Percentiles rank a stretch among this genome's conserved stretches.
These are phyloP conservation scores for Saccharomycopsis sp. DNA, from an alignment of 805 yeast species.

Conservation along the genomic window DNA sequence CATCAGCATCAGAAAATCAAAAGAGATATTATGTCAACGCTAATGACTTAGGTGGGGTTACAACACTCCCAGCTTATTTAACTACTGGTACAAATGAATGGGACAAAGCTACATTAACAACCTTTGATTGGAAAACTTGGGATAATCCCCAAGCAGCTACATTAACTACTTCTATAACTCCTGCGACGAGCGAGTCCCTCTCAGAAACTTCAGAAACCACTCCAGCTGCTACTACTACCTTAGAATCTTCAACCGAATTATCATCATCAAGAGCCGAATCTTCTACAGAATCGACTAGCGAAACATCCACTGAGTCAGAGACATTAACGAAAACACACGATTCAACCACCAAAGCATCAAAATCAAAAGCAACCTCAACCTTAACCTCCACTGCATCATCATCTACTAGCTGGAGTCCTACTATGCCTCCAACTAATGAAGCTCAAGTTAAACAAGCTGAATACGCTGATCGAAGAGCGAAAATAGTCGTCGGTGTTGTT, in stretches of 20 bases:
- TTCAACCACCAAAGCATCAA: background rate
- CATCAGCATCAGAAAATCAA: too few relatives aligned
- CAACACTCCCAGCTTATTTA: constrained; percentile 18
- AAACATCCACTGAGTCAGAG: background rate
- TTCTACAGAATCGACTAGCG: background rate
- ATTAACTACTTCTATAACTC: background rate
- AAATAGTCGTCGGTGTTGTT: constrained; percentile 20
- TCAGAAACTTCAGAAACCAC: background rate
- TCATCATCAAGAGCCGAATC: background rate
- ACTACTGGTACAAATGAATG: constrained; percentile 21
- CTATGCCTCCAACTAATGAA: background rate
- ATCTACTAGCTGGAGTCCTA: constrained; percentile 6
- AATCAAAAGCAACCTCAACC: background rate
- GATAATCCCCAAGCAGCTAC: constrained; percentile 10
- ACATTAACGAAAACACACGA: background rate
- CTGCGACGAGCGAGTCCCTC: background rate
- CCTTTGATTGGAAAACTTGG: constrained; percentile 21
- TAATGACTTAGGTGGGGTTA: constrained; percentile 17
- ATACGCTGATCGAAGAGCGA: constrained; percentile 7
- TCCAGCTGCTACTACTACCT: background rate
- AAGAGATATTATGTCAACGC: constrained; percentile 20
- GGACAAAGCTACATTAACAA: constrained; percentile 20
- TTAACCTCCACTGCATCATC: background rate
- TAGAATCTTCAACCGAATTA: constrained; percentile 3
- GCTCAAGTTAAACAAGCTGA: background rate